Evolutionary conservation across 345 rosid species (phyloP).

Genomic region (Corchorus olitorius): DNA sequence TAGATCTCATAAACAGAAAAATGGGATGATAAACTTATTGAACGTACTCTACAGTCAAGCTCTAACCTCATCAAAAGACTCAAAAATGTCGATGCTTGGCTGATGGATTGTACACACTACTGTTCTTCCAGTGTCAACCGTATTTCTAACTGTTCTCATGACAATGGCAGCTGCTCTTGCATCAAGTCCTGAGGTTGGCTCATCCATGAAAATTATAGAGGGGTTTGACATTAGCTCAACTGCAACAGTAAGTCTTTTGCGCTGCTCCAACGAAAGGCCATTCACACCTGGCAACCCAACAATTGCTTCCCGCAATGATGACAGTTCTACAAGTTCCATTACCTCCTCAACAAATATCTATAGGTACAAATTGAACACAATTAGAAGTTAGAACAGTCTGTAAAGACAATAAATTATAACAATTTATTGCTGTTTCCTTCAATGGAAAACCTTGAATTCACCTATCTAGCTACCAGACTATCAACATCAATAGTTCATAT

Average conservation of each 20-base stretch:
- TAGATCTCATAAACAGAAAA: not conserved
- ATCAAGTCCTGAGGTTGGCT: conserved; percentile 77
- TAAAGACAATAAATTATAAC: not conserved
- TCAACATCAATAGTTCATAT: not conserved
- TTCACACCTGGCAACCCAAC: conserved; percentile 66
- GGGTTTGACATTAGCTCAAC: conserved; percentile 82
- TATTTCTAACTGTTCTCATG: conserved; percentile 68
- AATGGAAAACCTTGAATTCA: not conserved
- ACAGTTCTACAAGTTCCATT: conserved; percentile 60
- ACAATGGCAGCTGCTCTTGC: conserved; percentile 83
- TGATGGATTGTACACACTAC: conserved; percentile 76
- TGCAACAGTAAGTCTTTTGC: conserved; percentile 67
- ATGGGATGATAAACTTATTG: not conserved
- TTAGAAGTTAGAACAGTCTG: not conserved
- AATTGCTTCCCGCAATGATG: conserved; percentile 38
- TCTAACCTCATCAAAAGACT: conserved; percentile 69
- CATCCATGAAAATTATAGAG: conserved; percentile 76
- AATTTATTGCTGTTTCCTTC: not conserved
- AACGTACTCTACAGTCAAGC: not conserved
- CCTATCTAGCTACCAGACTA: not conserved
- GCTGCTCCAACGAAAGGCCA: conserved; percentile 67
- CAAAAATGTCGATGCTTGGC: conserved; percentile 73
- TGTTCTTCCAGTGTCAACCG: conserved; percentile 71
- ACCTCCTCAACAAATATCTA: conserved; percentile 67
- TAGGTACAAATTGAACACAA: not conserved